Conservation (phyloP, 768 basidiomycete genomes). For the Leccinum subtestaceum region DNA sequence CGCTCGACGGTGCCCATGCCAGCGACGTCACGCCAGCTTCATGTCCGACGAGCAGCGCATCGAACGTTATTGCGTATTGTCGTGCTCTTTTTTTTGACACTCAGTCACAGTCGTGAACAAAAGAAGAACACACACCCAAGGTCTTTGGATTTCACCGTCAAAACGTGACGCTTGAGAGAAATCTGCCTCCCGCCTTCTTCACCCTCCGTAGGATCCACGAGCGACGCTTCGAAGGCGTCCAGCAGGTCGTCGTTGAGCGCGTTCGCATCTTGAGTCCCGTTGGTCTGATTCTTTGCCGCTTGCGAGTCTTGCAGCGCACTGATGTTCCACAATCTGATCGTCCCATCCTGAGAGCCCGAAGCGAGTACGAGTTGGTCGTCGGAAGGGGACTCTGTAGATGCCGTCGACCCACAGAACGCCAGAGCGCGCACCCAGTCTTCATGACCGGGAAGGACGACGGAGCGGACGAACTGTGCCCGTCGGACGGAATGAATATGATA, state of each 20-base stretch:
- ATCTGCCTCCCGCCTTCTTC: conserved; percentile 85
- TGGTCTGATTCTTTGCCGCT: conserved; percentile 10
- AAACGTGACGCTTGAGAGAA: conserved; percentile 80
- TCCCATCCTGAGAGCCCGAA: conserved; percentile 93
- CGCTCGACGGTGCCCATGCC: conserved; percentile 63
- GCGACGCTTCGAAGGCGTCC: conserved; percentile 83
- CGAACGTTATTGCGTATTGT: conserved; percentile 82
- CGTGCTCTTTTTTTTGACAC: conserved; percentile 30
- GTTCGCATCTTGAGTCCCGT: conserved; percentile 20
- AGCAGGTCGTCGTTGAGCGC: conserved; percentile 69
- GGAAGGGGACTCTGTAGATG: conserved; percentile 12
- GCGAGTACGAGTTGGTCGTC: conserved; percentile 67
- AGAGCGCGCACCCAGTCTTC: conserved; percentile 94
- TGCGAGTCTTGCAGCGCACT: conserved; percentile 38
- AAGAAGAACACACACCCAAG: conserved; percentile 20
- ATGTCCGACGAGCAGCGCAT: conserved; percentile 94
- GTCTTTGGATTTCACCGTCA: conserved; percentile 56
- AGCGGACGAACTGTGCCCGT: conserved; percentile 51
- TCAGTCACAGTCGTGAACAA: conserved; percentile 19
- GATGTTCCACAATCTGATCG: conserved; percentile 91
- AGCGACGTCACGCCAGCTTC: conserved; percentile 89
- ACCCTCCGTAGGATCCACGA: conserved; percentile 65
- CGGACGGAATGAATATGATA: neutral
- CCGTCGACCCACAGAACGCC: conserved; percentile 49
- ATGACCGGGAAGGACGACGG: conserved; percentile 71